phyloP scores from a whole-genome alignment of 2,329 filamentous ascomycete genomes.

The Aspergillus sp. region DNA sequence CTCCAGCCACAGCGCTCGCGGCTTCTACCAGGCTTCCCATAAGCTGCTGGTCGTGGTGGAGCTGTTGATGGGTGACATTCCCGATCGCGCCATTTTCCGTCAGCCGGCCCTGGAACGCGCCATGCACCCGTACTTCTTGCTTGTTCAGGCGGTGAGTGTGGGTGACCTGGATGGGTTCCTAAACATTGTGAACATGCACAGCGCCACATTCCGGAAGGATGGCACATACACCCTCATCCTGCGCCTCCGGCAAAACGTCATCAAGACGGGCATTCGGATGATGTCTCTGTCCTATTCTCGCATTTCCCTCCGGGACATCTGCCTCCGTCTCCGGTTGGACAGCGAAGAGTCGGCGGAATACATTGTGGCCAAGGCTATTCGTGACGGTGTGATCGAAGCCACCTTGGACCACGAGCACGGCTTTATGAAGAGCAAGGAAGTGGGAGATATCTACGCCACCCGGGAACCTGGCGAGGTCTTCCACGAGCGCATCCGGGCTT shows the following conservation, averaged over 20 bases:
- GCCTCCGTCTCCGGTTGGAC: constrained; percentile 86
- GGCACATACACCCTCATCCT: constrained; percentile 94
- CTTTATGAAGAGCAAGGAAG: constrained; percentile 98
- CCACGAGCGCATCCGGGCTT: constrained; percentile 92
- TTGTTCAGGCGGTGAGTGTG: constrained; percentile 94
- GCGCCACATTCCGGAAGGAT: constrained; percentile 83
- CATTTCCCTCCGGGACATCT: constrained; percentile 95
- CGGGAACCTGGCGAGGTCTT: constrained; percentile 95
- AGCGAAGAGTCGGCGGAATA: constrained; percentile 98
- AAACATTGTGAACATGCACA: constrained; percentile 76
- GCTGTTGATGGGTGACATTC: constrained; percentile 97
- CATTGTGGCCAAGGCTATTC: constrained; percentile 97
- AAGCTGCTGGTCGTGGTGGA: constrained; percentile 97
- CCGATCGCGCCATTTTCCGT: constrained; percentile 90
- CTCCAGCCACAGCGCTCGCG: constrained; percentile 80
- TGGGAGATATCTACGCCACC: constrained; percentile 93
- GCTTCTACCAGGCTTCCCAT: constrained; percentile 93
- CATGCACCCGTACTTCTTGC: constrained; percentile 86
- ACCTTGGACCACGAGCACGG: constrained; percentile 90
- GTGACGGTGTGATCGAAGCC: constrained; percentile 95
- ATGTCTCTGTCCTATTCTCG: constrained; percentile 97
- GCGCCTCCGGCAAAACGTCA: constrained; percentile 94
- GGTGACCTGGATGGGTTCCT: constrained; percentile 93
- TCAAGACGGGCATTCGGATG: constrained; percentile 99
- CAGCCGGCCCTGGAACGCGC: constrained; percentile 82